Evolutionary conservation across 2,329 filamentous ascomycete species (phyloP).

Genomic region (Fusarium stilboides): DNA sequence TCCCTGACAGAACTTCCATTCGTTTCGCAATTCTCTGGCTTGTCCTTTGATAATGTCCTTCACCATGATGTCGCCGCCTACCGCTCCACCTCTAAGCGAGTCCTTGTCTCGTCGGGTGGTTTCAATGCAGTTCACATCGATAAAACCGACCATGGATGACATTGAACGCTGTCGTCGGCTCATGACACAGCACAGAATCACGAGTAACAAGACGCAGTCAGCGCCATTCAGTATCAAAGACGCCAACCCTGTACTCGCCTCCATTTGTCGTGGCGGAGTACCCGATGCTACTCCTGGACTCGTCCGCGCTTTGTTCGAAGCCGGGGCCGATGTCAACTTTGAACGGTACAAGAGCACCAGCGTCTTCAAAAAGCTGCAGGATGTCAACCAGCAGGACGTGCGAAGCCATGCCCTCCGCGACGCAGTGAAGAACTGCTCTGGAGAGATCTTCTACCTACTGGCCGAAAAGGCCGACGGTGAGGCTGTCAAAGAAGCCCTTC

Average conservation of each 20-base stretch:
- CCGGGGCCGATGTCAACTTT: not conserved
- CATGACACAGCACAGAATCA: not conserved
- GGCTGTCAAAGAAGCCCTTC: conserved; percentile 22
- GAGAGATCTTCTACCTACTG: not conserved
- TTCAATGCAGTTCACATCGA: not conserved
- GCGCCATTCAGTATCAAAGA: not conserved
- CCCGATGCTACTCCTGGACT: not conserved
- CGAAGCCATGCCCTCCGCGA: not conserved
- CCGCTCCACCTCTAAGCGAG: too few species aligned
- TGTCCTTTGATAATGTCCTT: too few species aligned
- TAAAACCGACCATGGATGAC: not conserved
- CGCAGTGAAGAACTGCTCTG: not conserved
- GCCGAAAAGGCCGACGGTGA: conserved; percentile 17
- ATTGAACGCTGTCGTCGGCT: not conserved
- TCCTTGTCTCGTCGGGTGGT: not conserved
- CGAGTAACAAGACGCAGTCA: not conserved
- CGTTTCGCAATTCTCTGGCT: too few species aligned
- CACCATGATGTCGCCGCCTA: too few species aligned
- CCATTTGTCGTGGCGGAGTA: not conserved
- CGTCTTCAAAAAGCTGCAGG: not conserved
- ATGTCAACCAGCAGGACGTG: not conserved
- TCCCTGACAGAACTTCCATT: too few species aligned
- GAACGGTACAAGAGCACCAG: not conserved
- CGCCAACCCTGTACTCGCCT: not conserved
- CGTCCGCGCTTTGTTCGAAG: not conserved